A percentile compares a stretch with the other conserved stretches of the same genome.
Conservation (phyloP, 1,139 yeast genomes). For the Candida tropicalis region DNA sequence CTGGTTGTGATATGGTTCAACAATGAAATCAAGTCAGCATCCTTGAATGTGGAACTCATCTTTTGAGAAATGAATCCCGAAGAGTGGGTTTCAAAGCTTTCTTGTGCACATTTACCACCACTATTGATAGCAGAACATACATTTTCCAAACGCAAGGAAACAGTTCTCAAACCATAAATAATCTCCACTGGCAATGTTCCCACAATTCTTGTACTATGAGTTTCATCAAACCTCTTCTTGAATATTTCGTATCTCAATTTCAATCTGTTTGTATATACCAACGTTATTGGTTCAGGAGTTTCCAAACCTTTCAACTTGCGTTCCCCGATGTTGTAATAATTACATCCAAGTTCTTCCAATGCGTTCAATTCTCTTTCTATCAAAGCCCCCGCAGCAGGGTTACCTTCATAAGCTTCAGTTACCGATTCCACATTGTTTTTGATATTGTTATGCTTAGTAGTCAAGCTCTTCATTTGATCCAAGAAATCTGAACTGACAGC, state of each 20-base stretch:
- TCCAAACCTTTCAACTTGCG: constrained; percentile 91
- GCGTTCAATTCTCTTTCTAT: constrained; percentile 69
- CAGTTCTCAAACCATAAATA: constrained; percentile 49
- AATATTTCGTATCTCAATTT: constrained; percentile 56
- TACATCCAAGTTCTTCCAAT: constrained; percentile 70
- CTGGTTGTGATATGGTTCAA: constrained; percentile 66
- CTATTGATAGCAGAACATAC: constrained; percentile 40
- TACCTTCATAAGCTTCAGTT: constrained; percentile 63
- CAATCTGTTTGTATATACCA: constrained; percentile 71
- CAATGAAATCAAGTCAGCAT: constrained; percentile 45
- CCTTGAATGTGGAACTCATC: constrained; percentile 30
- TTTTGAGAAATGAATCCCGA: constrained; percentile 28
- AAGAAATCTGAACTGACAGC: constrained; percentile 82
- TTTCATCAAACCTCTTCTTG: constrained; percentile 28
- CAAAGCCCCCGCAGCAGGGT: constrained; percentile 60
- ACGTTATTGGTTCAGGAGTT: constrained; percentile 84
- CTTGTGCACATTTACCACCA: constrained; percentile 31
- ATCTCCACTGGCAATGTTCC: constrained; percentile 48
- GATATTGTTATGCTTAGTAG: constrained; percentile 53
- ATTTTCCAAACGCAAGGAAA: constrained; percentile 53
- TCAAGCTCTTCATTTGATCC: constrained; percentile 65
- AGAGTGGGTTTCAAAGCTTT: constrained; percentile 28
- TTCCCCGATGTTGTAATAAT: constrained; percentile 77
- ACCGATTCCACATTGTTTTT: constrained; percentile 40
- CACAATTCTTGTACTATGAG: constrained; percentile 28